phyloP scores from a whole-genome alignment of 768 basidiomycete genomes.

The Lactifluus rugatus region DNA sequence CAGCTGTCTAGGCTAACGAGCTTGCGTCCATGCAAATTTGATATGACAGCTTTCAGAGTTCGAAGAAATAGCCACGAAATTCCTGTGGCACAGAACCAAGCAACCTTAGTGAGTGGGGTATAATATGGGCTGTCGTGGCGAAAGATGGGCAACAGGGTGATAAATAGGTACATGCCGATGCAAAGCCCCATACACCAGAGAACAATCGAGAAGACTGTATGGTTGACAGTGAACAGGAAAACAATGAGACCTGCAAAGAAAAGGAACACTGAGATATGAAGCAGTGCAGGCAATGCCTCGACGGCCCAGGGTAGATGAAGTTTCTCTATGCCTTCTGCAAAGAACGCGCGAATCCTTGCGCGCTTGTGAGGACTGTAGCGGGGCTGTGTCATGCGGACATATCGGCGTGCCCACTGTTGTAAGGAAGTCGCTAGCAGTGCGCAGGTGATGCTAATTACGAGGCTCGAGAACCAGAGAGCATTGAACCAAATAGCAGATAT shows the following conservation, averaged over 20 bases:
- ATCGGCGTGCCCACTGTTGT: constrained; percentile 15
- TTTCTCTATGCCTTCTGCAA: constrained; percentile 11
- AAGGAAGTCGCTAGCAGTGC: constrained; percentile 6
- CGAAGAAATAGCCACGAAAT: constrained; percentile 8
- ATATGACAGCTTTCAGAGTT: background rate
- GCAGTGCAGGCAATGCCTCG: constrained; percentile 23
- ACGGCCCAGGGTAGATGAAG: constrained; percentile 4
- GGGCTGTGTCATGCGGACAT: constrained; percentile 10
- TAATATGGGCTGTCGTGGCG: constrained; percentile 20
- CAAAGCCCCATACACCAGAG: constrained; percentile 7
- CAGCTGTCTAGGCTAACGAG: constrained; percentile 12
- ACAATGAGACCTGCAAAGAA: constrained; percentile 41
- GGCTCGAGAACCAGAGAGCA: constrained; percentile 11
- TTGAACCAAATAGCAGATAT: constrained; percentile 8
- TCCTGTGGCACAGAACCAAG: constrained; percentile 12
- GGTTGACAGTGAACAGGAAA: constrained; percentile 30
- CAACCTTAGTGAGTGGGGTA: constrained; percentile 17
- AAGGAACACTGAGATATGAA: constrained; percentile 42
- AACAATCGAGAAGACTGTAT: constrained; percentile 1
- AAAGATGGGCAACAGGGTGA: constrained; percentile 15
- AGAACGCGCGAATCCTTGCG: constrained; percentile 10
- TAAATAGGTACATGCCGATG: constrained; percentile 6
- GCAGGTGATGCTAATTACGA: constrained; percentile 12
- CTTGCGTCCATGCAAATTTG: constrained; percentile 8
- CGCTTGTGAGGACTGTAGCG: constrained; percentile 12